Base-by-base conservation (phyloP, 2,329 filamentous ascomycete genomes). In the Hymenoscyphus repandus region DNA sequence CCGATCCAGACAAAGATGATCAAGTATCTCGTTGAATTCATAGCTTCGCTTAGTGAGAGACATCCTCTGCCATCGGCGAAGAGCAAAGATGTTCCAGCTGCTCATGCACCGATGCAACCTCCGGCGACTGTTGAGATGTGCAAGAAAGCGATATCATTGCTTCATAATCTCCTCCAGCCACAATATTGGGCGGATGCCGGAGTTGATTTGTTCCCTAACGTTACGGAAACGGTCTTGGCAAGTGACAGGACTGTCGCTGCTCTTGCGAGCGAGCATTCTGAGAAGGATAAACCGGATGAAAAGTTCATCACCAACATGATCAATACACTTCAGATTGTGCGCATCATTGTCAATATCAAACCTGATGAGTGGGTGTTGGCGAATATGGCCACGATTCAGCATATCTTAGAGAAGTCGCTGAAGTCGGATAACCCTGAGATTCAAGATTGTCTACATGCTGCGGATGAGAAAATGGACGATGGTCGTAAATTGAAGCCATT, bases 21-120 rank as follows among this genome's bases (percentile, higher is more conserved):
- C 43, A 96, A 96, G 69, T 99, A 97, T 64, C 79, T 99, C 31
- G 88, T 97, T 30, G 88, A 93, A 54, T 97, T 97, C 69, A 96
- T 97, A 60, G 91, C 90, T 1, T 87, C 90, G 45, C 76, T 96
- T 18, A 86, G 87, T 15, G 93, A 97, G 68, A 82, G 91, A 32
- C 96, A 88, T 66, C 83, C 84, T 17, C 79, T 90, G 18, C 85
- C 85, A 12, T 87, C 86, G 18, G 77, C 81, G 12, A 86, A 84
- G 60, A 76, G 82, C 38, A 79, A 82, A 44, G 82, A 86, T 38
- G 59, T 73, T 11, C 64, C 67, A 1, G 66, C 37, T 60, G 62
- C 70, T 38, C 71, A 73, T 20, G 73, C 73, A 32, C 72, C 74
- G 38, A 69, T 73, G 44, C 67, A 77, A 15, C 72, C 79, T 12